Percentiles rank a stretch among this genome's conserved stretches.
phyloP scores from a whole-genome alignment of 2,329 filamentous ascomycete genomes.

The Didymella pinodella region DNA sequence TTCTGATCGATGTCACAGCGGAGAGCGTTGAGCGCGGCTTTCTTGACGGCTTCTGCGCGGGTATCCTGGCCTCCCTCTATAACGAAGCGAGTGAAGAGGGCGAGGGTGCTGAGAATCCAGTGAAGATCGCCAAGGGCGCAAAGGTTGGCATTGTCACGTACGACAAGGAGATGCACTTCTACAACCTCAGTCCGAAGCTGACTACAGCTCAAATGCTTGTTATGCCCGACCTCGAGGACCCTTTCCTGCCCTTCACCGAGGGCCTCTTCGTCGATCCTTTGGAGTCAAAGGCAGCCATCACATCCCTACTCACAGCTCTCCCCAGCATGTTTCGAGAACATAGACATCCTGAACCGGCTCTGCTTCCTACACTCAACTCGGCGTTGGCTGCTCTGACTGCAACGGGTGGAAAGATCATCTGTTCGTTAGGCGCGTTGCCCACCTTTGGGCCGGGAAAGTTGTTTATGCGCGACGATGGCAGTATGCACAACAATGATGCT shows the following conservation, averaged over 20 bases:
- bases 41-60: constrained; percentile 87
- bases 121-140: constrained; percentile 74
- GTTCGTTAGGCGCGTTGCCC: constrained; percentile 84
- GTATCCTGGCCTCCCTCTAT: constrained; percentile 85
- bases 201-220: constrained; percentile 97
- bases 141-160: constrained; percentile 96
- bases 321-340: constrained; percentile 86
- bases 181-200: constrained; percentile 83
- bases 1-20: constrained; percentile 91
- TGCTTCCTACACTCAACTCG: constrained; percentile 84
- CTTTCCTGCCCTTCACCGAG: constrained; percentile 89
- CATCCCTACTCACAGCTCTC: constrained; percentile 81
- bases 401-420: constrained; percentile 92
- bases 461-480: constrained; percentile 86
- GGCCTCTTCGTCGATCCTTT: constrained; percentile 94
- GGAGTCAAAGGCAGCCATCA: constrained; percentile 86
- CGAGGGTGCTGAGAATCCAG: constrained; percentile 61
- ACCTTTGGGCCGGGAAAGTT: constrained; percentile 90
- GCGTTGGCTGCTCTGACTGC: constrained; percentile 82
- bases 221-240: constrained; percentile 96
- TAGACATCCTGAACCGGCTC: constrained; percentile 89
- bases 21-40: constrained; percentile 92
- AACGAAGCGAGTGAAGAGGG: constrained; percentile 61
- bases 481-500: constrained; percentile 79
- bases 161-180: constrained; percentile 97